These are phyloP conservation scores for Rhododendron vialii DNA, from an alignment of 148 eudicot genomes.

Conservation along the genomic window DNA sequence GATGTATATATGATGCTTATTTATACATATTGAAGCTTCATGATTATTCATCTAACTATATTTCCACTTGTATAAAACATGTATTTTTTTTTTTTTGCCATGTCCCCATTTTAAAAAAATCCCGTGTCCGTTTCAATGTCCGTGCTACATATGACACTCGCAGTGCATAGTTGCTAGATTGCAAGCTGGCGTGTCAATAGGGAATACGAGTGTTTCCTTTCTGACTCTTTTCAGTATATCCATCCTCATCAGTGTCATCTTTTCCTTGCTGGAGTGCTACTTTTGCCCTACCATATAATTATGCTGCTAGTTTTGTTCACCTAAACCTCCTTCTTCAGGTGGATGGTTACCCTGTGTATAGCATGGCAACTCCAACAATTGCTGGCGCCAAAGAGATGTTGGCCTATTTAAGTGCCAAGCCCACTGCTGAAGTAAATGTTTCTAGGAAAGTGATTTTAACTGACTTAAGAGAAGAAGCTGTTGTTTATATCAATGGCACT, in stretches of 20 bases:
- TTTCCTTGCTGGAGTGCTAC: not conserved
- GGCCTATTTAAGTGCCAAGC: slow-evolving; percentile 65
- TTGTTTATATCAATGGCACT: slow-evolving; percentile 78
- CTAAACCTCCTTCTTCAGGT: slow-evolving; percentile 41
- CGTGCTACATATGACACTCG: too few relatives aligned
- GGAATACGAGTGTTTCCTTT: not conserved
- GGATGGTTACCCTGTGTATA: slow-evolving; percentile 84
- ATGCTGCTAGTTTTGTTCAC: not conserved
- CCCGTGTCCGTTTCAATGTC: too few relatives aligned
- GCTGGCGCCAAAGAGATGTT: slow-evolving; percentile 85
- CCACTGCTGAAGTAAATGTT: slow-evolving; percentile 31
- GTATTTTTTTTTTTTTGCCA: too few relatives aligned
- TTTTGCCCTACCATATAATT: not conserved
- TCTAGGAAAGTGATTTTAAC: slow-evolving; percentile 62
- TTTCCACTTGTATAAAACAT: too few relatives aligned
- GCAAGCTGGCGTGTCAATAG: not conserved
- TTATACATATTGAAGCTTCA: too few relatives aligned
- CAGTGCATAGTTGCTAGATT: not conserved
- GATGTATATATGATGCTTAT: too few relatives aligned
- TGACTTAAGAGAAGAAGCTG: slow-evolving; percentile 93
- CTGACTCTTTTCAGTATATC: not conserved
- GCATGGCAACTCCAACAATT: slow-evolving; percentile 95
- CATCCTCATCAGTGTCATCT: slow-evolving; percentile 7
- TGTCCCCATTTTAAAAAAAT: too few relatives aligned
- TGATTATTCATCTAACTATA: too few relatives aligned